Base-by-base conservation (phyloP, 2,329 filamentous ascomycete genomes). In the Ophiostoma tasmaniense region DNA sequence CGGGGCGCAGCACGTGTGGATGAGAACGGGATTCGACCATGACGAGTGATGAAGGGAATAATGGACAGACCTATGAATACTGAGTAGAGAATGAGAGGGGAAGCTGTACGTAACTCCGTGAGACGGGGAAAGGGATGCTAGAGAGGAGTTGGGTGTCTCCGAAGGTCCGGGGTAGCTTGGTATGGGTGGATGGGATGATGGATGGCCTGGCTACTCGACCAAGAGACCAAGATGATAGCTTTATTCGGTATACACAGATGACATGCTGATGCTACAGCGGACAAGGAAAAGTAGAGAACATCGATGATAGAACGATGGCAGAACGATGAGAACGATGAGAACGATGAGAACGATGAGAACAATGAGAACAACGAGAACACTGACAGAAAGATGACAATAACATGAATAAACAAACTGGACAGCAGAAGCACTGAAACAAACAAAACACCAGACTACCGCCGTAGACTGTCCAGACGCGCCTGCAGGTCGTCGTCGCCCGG, bases 401-500 rank as follows among this genome's bases (percentile, higher is more conserved):
- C 14, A 42, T 13, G 52, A 25, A 64, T n/a, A 28, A n/a, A 28
- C 7, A 52, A n/a, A 22, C 22, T 1, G n/a, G 45, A 52, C 2
- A 22, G 11, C 45, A 61, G 22, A 25, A 61, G 5, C 14, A 11
- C 28, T 17, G 25, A 61, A 2, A 33, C 2, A 61, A 59, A 28
- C 11, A 28, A 17, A 62, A n/a, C 1, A 8, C 20, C 59, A n/a
- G 20, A 28, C 65, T 78, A 87, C 77, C 84, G 83, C 76, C 91
- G 85, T 73, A 98, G 81, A 78, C 93, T 96, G 77, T 98, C 92
- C 67, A 99, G 85, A 70, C 95, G 88, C 72, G 95, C 94, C 81
- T 98, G 93, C 33, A 99, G 86, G 77, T 97, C 95, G 76, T 97
- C 92, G 75, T 97, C 93, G n/a, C 87, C 89, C 5, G 86, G 82